Evolutionary conservation across 2,329 filamentous ascomycete species (phyloP).

Genomic region (Rutstroemia sp.): DNA sequence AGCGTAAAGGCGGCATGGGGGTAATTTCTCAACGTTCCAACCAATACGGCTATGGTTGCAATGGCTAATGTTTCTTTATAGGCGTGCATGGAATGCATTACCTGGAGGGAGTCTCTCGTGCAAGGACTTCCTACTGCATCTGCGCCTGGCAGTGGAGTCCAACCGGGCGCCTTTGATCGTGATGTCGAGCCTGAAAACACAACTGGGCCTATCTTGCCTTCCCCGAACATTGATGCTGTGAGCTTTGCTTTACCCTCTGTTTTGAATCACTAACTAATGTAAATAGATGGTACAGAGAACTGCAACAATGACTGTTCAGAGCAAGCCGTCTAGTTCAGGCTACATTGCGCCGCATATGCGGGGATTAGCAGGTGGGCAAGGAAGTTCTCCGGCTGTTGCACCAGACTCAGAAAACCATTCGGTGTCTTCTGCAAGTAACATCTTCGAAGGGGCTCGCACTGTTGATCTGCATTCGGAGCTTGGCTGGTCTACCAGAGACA

Average conservation of each 20-base stretch:
- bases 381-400: too few relatives aligned
- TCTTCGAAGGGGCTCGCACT: slow-evolving; percentile 11
- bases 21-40: slow-evolving; percentile 17
- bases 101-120: slow-evolving; percentile 18
- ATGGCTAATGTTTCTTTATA: slow-evolving; percentile 16
- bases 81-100: slow-evolving; percentile 33
- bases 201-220: not conserved
- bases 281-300: not conserved
- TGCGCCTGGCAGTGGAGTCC: slow-evolving; percentile 12
- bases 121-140: slow-evolving; percentile 13
- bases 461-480: not conserved
- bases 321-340: not conserved
- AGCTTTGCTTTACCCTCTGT: not conserved
- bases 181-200: not conserved
- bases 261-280: not conserved
- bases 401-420: not conserved
- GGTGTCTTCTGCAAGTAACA: slow-evolving; percentile 17
- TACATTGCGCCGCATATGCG: slow-evolving; percentile 6
- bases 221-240: not conserved
- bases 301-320: not conserved
- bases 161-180: not conserved
- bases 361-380: not conserved
- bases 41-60: not conserved
- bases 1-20: slow-evolving; percentile 36
- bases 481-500: slow-evolving; percentile 10